Base-by-base conservation (phyloP, 2,329 filamentous ascomycete species). In the Pseudonectria buxi region DNA sequence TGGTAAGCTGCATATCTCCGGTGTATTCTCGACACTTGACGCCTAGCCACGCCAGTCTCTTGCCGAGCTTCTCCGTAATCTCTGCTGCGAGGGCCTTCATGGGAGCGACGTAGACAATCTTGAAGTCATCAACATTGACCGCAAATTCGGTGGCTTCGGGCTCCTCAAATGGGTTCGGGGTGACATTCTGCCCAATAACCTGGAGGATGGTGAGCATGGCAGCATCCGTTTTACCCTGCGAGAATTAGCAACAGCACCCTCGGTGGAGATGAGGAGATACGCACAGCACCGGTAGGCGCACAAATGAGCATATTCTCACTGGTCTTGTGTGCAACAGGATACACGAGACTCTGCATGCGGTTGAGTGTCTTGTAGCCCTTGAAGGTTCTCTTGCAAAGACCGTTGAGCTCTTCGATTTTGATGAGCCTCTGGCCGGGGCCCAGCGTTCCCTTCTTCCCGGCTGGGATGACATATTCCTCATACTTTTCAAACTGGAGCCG, bases 301-400 rank as follows among this genome's bases (percentile, higher is more conserved):
- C 92, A 98, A 40, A 98, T 94, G 33, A 98, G 76, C 90, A 98
- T 95, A 50, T 98, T 98, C 63, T 98, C 92, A 54, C 81, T 95
- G 3, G 87, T 95, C 58, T 83, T 86, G 64, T 98, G 96, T 0
- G 89, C 92, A 5, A 98, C 86, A 1, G 88, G 88, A 53, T 95
- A 95, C 1, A 96, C 86, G 31, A 98, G 70, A 58, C 89, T 96
- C 65, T 98, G 92, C 94, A 98, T 98, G 18, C 94, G 83, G 55
- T 98, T 98, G 40, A 98, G 73, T 3, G 84, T 67, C 62, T 89
- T 90, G 69, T 98, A 98, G 0, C 89, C 89, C 55, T 83, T 86
- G 67, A 98, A 98, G 0, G 92, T 98, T n/a, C 76, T 78, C 41
- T 78, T 76, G 51, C 92, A 98, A 18, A 98, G 71, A 0, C 86